A percentile compares a stretch with the other conserved stretches of the same genome.
phyloP scores from a whole-genome alignment of 495 filamentous ascomycete genomes.

The Coniosporium apollinis region DNA sequence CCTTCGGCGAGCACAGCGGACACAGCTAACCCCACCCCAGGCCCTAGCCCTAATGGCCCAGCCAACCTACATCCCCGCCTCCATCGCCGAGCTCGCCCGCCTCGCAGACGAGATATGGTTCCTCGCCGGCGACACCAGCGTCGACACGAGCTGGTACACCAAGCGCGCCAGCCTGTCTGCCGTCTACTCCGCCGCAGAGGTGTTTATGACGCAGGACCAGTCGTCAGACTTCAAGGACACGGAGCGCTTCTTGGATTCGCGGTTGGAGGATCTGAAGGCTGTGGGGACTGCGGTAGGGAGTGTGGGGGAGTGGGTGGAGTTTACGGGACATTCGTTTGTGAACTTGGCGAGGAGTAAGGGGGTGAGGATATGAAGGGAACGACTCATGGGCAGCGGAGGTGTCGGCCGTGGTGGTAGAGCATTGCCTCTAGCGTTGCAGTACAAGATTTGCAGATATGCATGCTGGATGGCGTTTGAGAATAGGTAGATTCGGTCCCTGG shows the following conservation, averaged over 20 bases:
- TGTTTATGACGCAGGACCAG: conserved; percentile 82
- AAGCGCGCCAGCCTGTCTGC: conserved; percentile 61
- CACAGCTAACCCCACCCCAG: conserved; percentile 26
- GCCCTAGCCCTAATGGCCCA: conserved; percentile 82
- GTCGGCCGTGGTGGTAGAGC: no score
- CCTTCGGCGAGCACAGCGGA: not conserved
- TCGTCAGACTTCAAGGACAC: conserved; percentile 53
- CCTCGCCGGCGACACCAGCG: conserved; percentile 62
- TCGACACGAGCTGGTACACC: conserved; percentile 83
- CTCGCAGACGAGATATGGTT: conserved; percentile 79
- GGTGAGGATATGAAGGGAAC: conserved; percentile 18
- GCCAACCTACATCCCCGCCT: conserved; percentile 54
- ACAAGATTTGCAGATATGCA: no score
- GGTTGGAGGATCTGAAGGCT: conserved; percentile 50
- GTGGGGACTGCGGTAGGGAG: conserved; percentile 42
- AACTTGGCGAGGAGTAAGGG: conserved; percentile 26
- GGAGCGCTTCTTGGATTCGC: conserved; percentile 56
- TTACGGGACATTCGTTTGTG: conserved; percentile 43
- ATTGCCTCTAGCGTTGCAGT: no score
- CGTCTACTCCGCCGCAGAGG: conserved; percentile 64
- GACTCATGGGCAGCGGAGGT: not conserved
- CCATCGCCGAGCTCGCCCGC: conserved; percentile 58
- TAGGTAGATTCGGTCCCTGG: no score
- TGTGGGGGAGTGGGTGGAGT: conserved; percentile 57
- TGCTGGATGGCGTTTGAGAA: no score